Evolutionary conservation across 1,284 basidiomycete genomes (phyloP).

Genomic region (Trichosporon faecale): DNA sequence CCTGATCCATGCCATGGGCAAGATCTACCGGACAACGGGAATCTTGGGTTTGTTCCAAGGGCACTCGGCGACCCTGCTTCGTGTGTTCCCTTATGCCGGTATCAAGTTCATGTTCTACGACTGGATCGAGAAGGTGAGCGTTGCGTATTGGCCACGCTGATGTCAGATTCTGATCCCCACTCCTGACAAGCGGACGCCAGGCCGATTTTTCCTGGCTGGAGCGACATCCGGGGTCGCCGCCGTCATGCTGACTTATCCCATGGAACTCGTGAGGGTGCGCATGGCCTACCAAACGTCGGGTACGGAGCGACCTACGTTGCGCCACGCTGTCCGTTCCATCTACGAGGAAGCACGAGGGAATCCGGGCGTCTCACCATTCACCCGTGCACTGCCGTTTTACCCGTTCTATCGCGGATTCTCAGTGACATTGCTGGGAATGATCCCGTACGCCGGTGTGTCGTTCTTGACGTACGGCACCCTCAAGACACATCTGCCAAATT

Average conservation of each 20-base stretch:
- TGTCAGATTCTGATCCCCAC: slow-evolving; percentile 75
- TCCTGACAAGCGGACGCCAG: slow-evolving; percentile 70
- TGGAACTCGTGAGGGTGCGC: slow-evolving; percentile 91
- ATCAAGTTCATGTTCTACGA: slow-evolving; percentile 99
- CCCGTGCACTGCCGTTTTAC: slow-evolving; percentile 48
- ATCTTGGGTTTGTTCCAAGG: slow-evolving; percentile 85
- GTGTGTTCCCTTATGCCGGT: slow-evolving; percentile 89
- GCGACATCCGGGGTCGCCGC: slow-evolving; percentile 82
- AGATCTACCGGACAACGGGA: slow-evolving; percentile 74
- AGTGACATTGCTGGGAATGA: slow-evolving; percentile 84
- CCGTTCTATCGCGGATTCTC: slow-evolving; percentile 89
- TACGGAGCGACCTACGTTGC: slow-evolving; percentile 60
- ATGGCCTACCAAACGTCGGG: slow-evolving; percentile 81
- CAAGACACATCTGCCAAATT: slow-evolving; percentile 60
- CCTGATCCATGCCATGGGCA: slow-evolving; percentile 72
- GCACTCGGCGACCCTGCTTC: slow-evolving; percentile 77
- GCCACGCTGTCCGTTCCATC: slow-evolving; percentile 63
- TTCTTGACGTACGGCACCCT: slow-evolving; percentile 90
- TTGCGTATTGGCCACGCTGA: slow-evolving; percentile 15
- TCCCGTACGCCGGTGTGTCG: slow-evolving; percentile 94
- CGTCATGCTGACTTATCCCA: slow-evolving; percentile 87
- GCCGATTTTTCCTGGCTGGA: slow-evolving; percentile 81
- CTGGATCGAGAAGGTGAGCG: slow-evolving; percentile 68
- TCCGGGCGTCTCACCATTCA: slow-evolving; percentile 44
- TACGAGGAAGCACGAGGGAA: slow-evolving; percentile 40